Evolutionary conservation across 306 rosid species (phyloP), one percentile per base, ranked within the genome.

Genomic region (Lathyrus oleraceus): DNA sequence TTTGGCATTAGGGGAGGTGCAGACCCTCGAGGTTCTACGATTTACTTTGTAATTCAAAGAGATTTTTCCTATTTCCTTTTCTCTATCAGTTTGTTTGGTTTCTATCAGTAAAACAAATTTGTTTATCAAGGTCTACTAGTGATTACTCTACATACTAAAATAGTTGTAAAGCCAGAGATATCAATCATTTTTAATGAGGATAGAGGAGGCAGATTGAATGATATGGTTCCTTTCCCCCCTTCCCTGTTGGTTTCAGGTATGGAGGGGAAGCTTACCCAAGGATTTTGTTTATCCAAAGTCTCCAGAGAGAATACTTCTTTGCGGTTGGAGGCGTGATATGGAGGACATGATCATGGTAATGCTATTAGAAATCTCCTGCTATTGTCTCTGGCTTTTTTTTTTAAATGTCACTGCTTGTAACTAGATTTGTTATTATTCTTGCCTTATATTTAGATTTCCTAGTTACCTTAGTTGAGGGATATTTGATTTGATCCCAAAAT

Each of bases 241-340:
- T 73, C 72, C 71, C 82, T 79, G 61, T 81, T 82, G 83, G 66
- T 74, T 85, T 85, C 90, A 91, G 97, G 91, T 87, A 68, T 89
- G 96, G 97, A 84, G 87, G 81, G 96, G 97, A 82, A 89, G 80
- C 87, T 82, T 87, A 60, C 97, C 97, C 59, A 89, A 85, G 83
- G 85, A 86, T 69, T 89, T 89, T 74, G 66, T 83, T 76, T 87
- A 79, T 82, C 94, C 90, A 60, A 84, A 82, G 80, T 85, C 88
- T 79, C 76, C 85, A 10, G 96, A 91, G 85, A 91, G 72, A 82
- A 91, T 91, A 73, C 96, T 89, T 61, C 83, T 85, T 67, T 91
- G 96, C 65, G 96, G 97, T 79, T 91, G 97, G 97, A 79, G 97
- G 58, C 96, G 94, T 76, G 97, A 91, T 83, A 87, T 89, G 96